phyloP scores from a whole-genome alignment of 2,329 filamentous ascomycete genomes.

The Fusarium tjaetaba region DNA sequence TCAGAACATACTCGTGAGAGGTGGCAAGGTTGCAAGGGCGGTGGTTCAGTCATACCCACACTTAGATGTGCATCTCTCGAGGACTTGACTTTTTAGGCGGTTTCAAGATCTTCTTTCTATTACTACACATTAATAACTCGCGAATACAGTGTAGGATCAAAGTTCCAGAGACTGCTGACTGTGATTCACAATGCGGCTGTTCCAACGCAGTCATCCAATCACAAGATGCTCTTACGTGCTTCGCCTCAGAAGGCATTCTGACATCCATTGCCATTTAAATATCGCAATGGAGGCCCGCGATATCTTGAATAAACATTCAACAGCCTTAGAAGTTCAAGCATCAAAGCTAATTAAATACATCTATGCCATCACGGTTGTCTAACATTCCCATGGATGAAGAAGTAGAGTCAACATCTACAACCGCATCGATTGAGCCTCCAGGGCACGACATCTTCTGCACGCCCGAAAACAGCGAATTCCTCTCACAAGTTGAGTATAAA shows the following conservation, averaged over 20 bases:
- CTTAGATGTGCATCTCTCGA: not conserved
- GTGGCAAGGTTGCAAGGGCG: not conserved
- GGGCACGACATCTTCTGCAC: conserved; percentile 25
- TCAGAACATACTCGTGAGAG: no score
- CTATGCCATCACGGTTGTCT: fast-evolving
- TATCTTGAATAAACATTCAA: no score
- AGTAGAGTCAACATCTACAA: fast-evolving
- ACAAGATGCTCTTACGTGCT: not conserved
- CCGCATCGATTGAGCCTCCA: not conserved
- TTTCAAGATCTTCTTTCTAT: fast-evolving
- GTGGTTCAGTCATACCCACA: not conserved
- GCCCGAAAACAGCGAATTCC: conserved; percentile 7
- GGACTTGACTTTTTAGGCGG: not conserved
- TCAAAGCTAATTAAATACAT: fast-evolving
- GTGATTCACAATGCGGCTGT: not conserved
- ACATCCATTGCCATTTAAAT: not conserved
- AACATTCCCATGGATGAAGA: not conserved
- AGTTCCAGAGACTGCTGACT: not conserved
- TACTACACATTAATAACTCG: fast-evolving
- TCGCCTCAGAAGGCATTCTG: not conserved
- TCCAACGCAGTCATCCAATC: not conserved
- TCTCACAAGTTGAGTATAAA: not conserved
- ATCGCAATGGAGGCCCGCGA: not conserved
- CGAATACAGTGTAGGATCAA: fast-evolving
- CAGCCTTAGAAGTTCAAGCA: no score